Conservation (phyloP, 371 early-diverging fungal genomes). For the Coemansia sp. region DNA sequence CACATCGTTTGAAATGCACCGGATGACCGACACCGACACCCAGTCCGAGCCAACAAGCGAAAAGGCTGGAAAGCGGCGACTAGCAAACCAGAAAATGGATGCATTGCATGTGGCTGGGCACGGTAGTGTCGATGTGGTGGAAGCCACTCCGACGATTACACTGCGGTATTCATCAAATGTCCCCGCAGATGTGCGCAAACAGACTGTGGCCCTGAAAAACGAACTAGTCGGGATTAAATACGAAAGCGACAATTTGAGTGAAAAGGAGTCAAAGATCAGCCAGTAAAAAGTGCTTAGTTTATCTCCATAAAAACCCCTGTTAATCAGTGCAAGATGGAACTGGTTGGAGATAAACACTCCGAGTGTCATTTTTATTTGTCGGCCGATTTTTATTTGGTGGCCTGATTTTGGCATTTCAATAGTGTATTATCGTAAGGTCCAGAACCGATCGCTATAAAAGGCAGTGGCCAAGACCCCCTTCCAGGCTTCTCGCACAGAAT, state of each 20-base stretch:
- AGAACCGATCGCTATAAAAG: background rate
- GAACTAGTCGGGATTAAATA: slow-evolving; percentile 50
- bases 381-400: background rate
- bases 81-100: slow-evolving; percentile 50
- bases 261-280: background rate
- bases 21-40: slow-evolving; percentile 8
- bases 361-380: background rate
- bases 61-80: slow-evolving; percentile 18
- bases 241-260: slow-evolving; percentile 13
- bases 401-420: background rate
- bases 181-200: slow-evolving; percentile 41
- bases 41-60: slow-evolving; percentile 3
- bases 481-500: too few relatives aligned
- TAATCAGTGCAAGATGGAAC: too few relatives aligned
- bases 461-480: too few relatives aligned
- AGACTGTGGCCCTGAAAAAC: slow-evolving; percentile 48
- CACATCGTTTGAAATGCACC: slow-evolving; percentile 40
- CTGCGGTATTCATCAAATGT: slow-evolving; percentile 51
- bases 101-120: slow-evolving; percentile 48
- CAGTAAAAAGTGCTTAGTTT: background rate
- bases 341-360: background rate
- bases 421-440: background rate
- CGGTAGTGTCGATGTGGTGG: slow-evolving; percentile 51
- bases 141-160: slow-evolving; percentile 50
- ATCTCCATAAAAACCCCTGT: background rate